Base-by-base conservation (phyloP, 164 flowering plant species). In the Macadamia integrifolia region DNA sequence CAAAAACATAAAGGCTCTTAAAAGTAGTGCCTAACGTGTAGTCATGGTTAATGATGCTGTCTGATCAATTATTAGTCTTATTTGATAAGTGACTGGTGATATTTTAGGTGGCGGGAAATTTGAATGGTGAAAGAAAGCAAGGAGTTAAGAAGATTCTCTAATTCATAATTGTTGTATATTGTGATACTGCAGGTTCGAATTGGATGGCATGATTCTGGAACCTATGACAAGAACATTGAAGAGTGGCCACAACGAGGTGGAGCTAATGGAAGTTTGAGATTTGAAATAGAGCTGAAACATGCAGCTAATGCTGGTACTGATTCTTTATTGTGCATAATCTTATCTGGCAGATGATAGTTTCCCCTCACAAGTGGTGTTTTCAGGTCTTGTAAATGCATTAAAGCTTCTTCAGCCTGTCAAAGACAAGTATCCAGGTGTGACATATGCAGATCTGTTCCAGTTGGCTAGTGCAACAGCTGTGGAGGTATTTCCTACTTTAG, bases 191-290 rank as follows among this genome's bases (percentile, higher is more conserved):
- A 94, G 99, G 90, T 92, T 78, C 97, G 99, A n/a, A 77, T 94
- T 49, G 99, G 97, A 50, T 94, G 99, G 99, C 99, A 94, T 76
- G 99, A 94, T 85, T 85, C 99, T 59, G 99, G 99, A 67, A 94
- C 99, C 12, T 90, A 90, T 70, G 84, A 92, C 81, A 92, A 88
- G 79, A 83, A 84, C 76, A 90, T 94, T 70, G 86, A 86, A 65
- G 98, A 94, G 66, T 94, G 93, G 91, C 98, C 98, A 32, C 78
- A 78, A 75, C 78, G 92, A 70, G 99, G 99, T 67, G 99, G 99
- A 74, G 99, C 94, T 48, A 90, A 94, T 85, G 99, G 93, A 73
- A 94, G 99, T 73, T 75, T 94, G 64, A 84, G 97, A 75, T 94
- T 88, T 80, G 99, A 92, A 61, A 49, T 84, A 75, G 99, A 94